Base-by-base conservation (phyloP, 2,329 filamentous ascomycete genomes). In the Microsporum canis region DNA sequence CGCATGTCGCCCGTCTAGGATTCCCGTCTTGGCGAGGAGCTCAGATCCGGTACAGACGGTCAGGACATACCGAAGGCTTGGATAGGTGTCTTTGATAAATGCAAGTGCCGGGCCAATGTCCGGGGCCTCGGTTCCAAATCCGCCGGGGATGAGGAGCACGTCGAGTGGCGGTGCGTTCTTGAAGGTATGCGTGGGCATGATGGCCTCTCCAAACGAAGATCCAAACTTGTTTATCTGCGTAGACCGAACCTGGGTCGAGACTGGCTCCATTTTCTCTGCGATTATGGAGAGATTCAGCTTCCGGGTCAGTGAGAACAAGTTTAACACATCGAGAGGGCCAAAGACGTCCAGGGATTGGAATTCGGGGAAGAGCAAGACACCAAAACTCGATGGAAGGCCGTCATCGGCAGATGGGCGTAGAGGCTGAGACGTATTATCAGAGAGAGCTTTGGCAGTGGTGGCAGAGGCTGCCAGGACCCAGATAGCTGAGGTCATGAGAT, bases 11-110 rank as follows among this genome's bases (percentile, higher is more conserved):
- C 82, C 82, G 63, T 88, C 79, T 33, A 89, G 70, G 2, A 87
- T 70, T 0, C 86, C 85, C 0, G 84, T 75, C 56, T 76, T 73
- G 0, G 85, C 85, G 0, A 82, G 77, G 3, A 87, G 71, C 1
- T 79, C 79, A 5, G 82, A 77, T 0, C 86, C 86, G 1, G 84
- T 88, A 70, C 87, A 89, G 1, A 89, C 78, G 0, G 84, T 86
- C 47, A 89, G 74, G 12, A 87, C 66, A 64, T 82, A 81, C 64
- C 79, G 73, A 29, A 86, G 68, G 3, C 70, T 71, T 0, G 80
- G 77, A 66, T 77, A 82, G 10, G 70, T 68, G 0, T 70, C 69
- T 33, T 69, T 67, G 55, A 84, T 70, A 64, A 78, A 85, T 1
- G 77, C 71, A 2, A 81, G 70, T 0, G 78, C 71, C 0, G 74